Base-by-base conservation (phyloP, 106 monocot genomes). In the Apostasia ramifera region DNA sequence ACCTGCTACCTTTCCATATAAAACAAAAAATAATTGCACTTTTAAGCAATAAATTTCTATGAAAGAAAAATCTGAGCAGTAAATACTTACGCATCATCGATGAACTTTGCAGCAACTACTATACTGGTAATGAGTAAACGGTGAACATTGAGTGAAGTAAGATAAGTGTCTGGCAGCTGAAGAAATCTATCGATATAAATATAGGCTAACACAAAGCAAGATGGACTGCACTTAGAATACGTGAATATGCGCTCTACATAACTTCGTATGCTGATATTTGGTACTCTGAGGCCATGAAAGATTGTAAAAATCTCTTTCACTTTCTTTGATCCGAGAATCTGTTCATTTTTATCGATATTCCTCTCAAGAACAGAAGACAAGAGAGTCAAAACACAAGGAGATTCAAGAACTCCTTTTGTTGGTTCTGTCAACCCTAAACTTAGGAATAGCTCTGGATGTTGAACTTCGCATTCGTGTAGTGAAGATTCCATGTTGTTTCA, bases 191-290 rank as follows among this genome's bases (percentile, higher is more conserved):
- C 87, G 6, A 91, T 78, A 68, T 91, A 91, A 44, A 91, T 73
- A 4, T 82, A 75, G 10, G 82, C 87, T 60, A 91, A 75, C 26
- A 88, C 71, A 71, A 91, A 91, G 74, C 91, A 91, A 3, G 87
- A 87, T 4, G 87, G 87, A 63, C 91, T 91, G 70, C 91, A 91
- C 67, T 78, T 80, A 49, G 91, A 71, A 53, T 91, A 91, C 75
- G 82, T 91, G 72, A 80, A 87, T 40, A 91, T 87, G 47, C 91
- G 87, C 55, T 87, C 85, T 13, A 78, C 63, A 55, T 91, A 91
- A 38, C 46, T 52, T 39, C 68, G 62, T 47, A 91, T 87, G 64
- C 70, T 76, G 13, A 91, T 75, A 43, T 60, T 72, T 8, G 91
- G 91, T 38, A 65, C 80, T 74, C 80, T 84, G 37, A 80, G 42